These are phyloP conservation scores for Aspergillus luchuensis DNA, from an alignment of 2,329 filamentous ascomycete genomes.

Conservation along the genomic window DNA sequence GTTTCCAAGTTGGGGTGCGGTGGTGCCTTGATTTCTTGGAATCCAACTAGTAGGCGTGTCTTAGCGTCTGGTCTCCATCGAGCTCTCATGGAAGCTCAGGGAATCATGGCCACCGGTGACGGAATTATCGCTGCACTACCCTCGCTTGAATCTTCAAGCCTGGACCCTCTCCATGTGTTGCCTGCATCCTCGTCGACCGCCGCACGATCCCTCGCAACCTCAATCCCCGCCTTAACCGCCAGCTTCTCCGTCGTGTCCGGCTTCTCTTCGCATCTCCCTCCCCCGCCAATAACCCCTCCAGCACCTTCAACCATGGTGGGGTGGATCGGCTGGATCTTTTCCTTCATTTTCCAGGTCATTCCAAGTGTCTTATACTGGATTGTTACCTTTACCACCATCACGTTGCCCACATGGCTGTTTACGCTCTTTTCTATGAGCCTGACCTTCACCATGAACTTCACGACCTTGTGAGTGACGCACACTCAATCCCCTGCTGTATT, in stretches of 20 bases:
- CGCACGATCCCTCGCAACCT: conserved; percentile 11
- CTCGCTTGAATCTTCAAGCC: conserved; percentile 13
- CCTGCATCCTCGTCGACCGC: conserved; percentile 24
- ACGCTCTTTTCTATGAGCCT: conserved; percentile 86
- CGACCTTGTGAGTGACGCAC: conserved; percentile 70
- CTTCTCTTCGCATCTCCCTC: conserved; percentile 25
- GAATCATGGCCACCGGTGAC: conserved; percentile 18
- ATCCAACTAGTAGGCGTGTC: neutral
- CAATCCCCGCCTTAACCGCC: conserved; percentile 25
- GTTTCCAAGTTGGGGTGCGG: neutral
- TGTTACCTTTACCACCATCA: conserved; percentile 83
- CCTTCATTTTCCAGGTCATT: conserved; percentile 55
- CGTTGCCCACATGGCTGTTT: conserved; percentile 85
- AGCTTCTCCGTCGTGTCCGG: conserved; percentile 19
- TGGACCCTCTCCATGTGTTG: conserved; percentile 17
- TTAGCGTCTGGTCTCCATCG: conserved; percentile 19
- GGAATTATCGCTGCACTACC: conserved; percentile 11
- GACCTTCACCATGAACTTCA: conserved; percentile 98
- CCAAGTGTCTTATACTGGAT: conserved; percentile 71
- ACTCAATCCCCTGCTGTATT: neutral
- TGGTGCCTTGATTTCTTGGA: neutral
- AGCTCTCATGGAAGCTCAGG: conserved; percentile 12
- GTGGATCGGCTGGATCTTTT: conserved; percentile 51
- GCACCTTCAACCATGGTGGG: conserved; percentile 44
- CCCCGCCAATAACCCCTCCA: conserved; percentile 33